phyloP scores from a whole-genome alignment of 192 early-diverging fungal species.

The Coemansia javaensis region DNA sequence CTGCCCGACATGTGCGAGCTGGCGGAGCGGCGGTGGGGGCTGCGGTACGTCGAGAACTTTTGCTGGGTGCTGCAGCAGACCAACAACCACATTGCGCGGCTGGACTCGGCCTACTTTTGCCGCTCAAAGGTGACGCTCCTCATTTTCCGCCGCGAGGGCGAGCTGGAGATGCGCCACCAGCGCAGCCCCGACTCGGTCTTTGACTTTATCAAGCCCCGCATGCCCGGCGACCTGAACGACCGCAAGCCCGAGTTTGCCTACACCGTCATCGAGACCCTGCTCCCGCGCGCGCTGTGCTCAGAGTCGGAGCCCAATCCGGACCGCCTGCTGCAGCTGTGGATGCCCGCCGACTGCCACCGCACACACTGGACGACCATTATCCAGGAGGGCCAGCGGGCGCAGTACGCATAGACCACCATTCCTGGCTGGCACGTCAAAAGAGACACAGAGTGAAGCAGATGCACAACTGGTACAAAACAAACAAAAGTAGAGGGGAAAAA shows the following conservation, averaged over 20 bases:
- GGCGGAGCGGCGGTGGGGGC: conserved; percentile 67
- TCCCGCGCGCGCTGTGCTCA: conserved; percentile 70
- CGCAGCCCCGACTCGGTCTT: conserved; percentile 91
- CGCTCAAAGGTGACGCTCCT: conserved; percentile 83
- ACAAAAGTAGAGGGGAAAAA: too few species aligned
- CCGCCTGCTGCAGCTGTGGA: conserved; percentile 75
- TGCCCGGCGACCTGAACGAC: conserved; percentile 47
- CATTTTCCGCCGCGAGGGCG: conserved; percentile 88
- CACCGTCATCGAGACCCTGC: conserved; percentile 81
- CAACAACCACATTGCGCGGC: conserved; percentile 74
- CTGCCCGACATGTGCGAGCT: conserved; percentile 72
- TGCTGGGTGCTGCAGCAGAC: conserved; percentile 85
- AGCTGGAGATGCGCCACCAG: conserved; percentile 88
- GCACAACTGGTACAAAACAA: too few species aligned
- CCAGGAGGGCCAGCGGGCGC: conserved; percentile 5
- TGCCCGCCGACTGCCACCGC: conserved; percentile 45
- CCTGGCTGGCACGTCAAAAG: too few species aligned
- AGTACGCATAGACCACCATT: neutral
- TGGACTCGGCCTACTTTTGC: conserved; percentile 71
- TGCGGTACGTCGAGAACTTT: conserved; percentile 96
- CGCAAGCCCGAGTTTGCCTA: conserved; percentile 83
- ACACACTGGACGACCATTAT: conserved; percentile 45
- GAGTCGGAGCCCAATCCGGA: conserved; percentile 59
- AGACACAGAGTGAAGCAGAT: too few species aligned
- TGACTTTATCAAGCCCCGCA: conserved; percentile 82